Evolutionary conservation across 306 rosid genomes (phyloP), one percentile per base, ranked within the genome.

Genomic region (Canavalia gladiata): DNA sequence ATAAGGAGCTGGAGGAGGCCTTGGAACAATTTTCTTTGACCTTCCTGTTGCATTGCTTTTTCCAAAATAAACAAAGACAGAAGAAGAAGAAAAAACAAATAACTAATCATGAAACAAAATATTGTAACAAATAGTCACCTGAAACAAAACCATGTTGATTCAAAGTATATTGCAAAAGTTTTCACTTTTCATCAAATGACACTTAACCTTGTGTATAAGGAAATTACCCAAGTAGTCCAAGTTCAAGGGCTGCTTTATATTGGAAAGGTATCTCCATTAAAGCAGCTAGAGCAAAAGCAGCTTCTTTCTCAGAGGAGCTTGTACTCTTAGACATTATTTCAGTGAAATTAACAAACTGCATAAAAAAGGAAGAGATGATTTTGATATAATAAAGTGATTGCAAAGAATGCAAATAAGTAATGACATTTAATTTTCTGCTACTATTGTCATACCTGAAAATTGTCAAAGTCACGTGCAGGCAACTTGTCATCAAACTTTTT

Each of bases 231-330:
- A 94, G 90, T 58, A 89, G 50, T 58, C 82, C 77, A 12, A 90
- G 77, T 74, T 94, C 97, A 41, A 77, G 6, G 52, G 77, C 80
- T 12, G 98, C 97, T 91, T 90, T 92, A 55, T 87, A 94, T 79
- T 94, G 98, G 77, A 94, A 54, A 7, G 98, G 98, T 73, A 94
- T 87, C 89, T 92, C 97, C 98, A 94, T 94, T 13, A 94, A 94
- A 59, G 98, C 97, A 78, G 97, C 94, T 39, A 94, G 87, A 82
- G 98, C 98, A 80, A 94, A 94, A 63, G 95, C 89, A 72, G 94
- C 81, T 90, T 92, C 98, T 88, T 89, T 89, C 68, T 85, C 85
- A 3, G 94, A 41, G 8, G 86, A 1, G 77, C 84, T 66, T n/a
- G 62, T 1, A 46, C 66, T 77, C 78, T 72, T 83, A 10, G 90